Evolutionary conservation across 805 yeast genomes (phyloP).

Genomic region (Wickerhamomyces subpelliculosus): DNA sequence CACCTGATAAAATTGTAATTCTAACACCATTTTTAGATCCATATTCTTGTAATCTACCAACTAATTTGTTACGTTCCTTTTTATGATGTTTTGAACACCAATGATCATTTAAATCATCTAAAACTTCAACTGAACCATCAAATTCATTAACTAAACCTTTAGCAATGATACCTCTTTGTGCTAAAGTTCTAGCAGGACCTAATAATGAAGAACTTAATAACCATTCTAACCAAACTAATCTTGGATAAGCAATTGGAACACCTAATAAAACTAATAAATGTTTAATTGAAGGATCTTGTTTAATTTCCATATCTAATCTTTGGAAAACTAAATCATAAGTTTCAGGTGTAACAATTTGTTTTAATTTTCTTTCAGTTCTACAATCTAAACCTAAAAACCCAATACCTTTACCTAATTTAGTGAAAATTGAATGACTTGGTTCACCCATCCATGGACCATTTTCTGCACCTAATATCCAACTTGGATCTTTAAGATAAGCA

Average conservation of each 20-base stretch:
- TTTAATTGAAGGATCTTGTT: slow-evolving; percentile 44
- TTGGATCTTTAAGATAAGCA: slow-evolving; percentile 33
- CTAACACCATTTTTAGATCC: slow-evolving; percentile 62
- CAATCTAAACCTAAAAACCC: slow-evolving; percentile 83
- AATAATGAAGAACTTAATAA: slow-evolving; percentile 57
- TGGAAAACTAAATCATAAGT: slow-evolving; percentile 59
- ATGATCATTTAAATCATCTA: slow-evolving; percentile 93
- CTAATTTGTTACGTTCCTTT: slow-evolving; percentile 67
- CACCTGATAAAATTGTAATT: slow-evolving; percentile 84
- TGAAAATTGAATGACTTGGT: slow-evolving; percentile 58
- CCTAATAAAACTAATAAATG: slow-evolving; percentile 84
- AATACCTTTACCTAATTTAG: slow-evolving; percentile 68
- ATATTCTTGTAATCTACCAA: slow-evolving; percentile 55
- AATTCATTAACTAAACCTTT: slow-evolving; percentile 82
- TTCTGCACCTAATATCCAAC: slow-evolving; percentile 55
- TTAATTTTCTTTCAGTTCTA: slow-evolving; percentile 77
- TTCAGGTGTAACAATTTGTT: slow-evolving; percentile 43
- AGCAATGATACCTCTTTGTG: slow-evolving; percentile 55
- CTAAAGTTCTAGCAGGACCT: slow-evolving; percentile 54
- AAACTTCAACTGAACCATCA: slow-evolving; percentile 84
- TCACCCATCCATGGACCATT: slow-evolving; percentile 68
- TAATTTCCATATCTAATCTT: slow-evolving; percentile 51
- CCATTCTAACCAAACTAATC: slow-evolving; percentile 86
- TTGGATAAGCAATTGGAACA: slow-evolving; percentile 91
- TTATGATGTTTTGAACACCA: slow-evolving; percentile 93